A percentile compares a stretch with the other conserved stretches of the same genome.
These are phyloP conservation scores for Umbellularia californica DNA, from an alignment of 164 flowering plant species.

Conservation along the genomic window DNA sequence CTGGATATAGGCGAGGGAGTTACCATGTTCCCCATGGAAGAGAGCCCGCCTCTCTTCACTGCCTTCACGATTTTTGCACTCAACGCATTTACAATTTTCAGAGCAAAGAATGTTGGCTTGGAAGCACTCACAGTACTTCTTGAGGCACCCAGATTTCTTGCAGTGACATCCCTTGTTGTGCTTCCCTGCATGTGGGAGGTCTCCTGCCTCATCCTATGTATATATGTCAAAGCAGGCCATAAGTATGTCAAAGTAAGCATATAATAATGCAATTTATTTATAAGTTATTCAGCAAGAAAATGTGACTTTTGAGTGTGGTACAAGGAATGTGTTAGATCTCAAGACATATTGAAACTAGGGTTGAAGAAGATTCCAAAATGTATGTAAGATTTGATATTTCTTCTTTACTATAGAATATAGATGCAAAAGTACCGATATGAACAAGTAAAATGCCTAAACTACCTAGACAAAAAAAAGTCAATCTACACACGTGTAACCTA, in stretches of 20 bases:
- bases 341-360: too few relatives aligned
- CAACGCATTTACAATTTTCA: conserved; percentile 91
- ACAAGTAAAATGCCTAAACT: too few relatives aligned
- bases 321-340: not conserved
- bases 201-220: conserved; percentile 70
- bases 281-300: not conserved
- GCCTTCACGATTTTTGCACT: conserved; percentile 95
- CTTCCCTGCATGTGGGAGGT: conserved; percentile 53
- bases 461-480: too few relatives aligned
- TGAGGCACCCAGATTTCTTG: conserved; percentile 96
- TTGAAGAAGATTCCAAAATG: too few relatives aligned
- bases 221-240: conserved; percentile 8
- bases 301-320: not conserved
- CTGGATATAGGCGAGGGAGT: conserved; percentile 66
- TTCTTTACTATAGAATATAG: too few relatives aligned
- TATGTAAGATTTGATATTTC: too few relatives aligned
- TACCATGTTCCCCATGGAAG: conserved; percentile 73
- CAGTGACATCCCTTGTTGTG: conserved; percentile 99
- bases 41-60: conserved; percentile 96
- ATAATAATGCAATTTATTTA: not conserved
- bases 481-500: too few relatives aligned
- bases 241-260: not conserved
- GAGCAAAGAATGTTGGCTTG: conserved; percentile 97
- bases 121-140: conserved; percentile 97
- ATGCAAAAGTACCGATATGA: too few relatives aligned